Conservation (phyloP, 2,329 filamentous ascomycete genomes). For the Aspergillus novofumigatus region DNA sequence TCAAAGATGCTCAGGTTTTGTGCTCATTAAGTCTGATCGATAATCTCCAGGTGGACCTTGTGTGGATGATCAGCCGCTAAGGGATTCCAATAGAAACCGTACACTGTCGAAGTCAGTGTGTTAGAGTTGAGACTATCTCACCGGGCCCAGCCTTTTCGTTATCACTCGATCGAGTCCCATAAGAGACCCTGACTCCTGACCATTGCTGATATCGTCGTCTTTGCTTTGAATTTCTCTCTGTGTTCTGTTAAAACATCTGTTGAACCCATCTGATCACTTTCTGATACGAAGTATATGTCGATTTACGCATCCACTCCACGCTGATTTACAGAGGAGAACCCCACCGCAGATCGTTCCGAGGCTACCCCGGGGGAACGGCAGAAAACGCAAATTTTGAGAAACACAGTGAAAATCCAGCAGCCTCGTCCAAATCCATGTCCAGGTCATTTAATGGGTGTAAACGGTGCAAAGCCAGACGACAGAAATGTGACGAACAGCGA, state of each 20-base stretch:
- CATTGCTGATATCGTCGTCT: not conserved
- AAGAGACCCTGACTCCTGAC: not conserved
- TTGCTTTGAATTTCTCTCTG: not conserved
- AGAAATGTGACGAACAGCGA: conserved; percentile 44
- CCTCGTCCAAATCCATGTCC: conserved; percentile 26
- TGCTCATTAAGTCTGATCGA: not conserved
- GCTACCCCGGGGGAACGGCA: not conserved
- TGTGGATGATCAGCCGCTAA: conserved; percentile 23
- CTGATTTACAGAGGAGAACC: not conserved
- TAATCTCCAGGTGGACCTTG: conserved; percentile 7
- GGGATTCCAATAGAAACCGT: not conserved
- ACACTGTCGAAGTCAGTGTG: not conserved
- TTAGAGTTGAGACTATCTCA: not conserved
- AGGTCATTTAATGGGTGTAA: conserved; percentile 43
- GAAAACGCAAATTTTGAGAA: not conserved
- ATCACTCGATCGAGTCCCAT: not conserved
- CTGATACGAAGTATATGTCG: not conserved
- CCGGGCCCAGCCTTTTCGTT: not conserved
- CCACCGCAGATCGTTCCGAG: not conserved
- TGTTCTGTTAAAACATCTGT: not conserved
- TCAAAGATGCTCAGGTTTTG: conserved; percentile 1
- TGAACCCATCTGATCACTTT: too few species aligned
- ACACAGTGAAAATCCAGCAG: not conserved
- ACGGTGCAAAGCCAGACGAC: conserved; percentile 42
- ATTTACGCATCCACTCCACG: not conserved